These are phyloP conservation scores for Xanthoconium purpureum DNA, from an alignment of 768 basidiomycete genomes.

Conservation along the genomic window DNA sequence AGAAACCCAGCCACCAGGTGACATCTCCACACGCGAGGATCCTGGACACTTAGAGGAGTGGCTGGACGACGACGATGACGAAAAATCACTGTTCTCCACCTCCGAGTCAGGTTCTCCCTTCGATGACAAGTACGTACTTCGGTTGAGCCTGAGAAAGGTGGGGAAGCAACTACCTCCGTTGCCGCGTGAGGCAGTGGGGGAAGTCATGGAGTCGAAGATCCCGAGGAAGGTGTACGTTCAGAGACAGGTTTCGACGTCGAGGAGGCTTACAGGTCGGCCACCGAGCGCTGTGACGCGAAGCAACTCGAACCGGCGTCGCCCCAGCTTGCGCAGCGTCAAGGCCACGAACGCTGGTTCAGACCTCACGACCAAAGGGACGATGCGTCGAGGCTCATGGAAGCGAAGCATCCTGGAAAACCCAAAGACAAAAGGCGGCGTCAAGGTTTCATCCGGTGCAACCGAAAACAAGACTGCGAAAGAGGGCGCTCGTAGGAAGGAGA, in stretches of 20 bases:
- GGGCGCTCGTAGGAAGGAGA: slow-evolving; percentile 15
- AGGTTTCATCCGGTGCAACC: slow-evolving; percentile 3
- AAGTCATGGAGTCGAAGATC: slow-evolving; percentile 17
- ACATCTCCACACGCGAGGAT: slow-evolving; percentile 4
- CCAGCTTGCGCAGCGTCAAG: slow-evolving; percentile 17
- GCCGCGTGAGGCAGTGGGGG: slow-evolving; percentile 1
- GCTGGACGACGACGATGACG: slow-evolving; percentile 31
- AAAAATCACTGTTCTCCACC: slow-evolving; percentile 15
- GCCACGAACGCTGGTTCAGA: background rate
- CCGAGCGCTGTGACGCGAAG: slow-evolving; percentile 2
- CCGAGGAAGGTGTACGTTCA: slow-evolving; percentile 17
- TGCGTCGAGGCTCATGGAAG: slow-evolving; percentile 28
- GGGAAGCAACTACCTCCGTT: slow-evolving; percentile 17
- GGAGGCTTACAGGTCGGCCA: background rate
- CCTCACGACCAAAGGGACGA: slow-evolving; percentile 16
- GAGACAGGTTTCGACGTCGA: slow-evolving; percentile 18
- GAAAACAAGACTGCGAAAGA: slow-evolving; percentile 14
- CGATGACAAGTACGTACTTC: slow-evolving; percentile 22
- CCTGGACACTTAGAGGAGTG: slow-evolving; percentile 14
- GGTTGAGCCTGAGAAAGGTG: background rate
- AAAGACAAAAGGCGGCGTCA: slow-evolving; percentile 10
- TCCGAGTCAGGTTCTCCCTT: slow-evolving; percentile 11
- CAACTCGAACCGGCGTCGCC: slow-evolving; percentile 13
- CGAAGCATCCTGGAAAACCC: slow-evolving; percentile 19
- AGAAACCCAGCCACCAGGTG: background rate